Evolutionary conservation across 2,329 filamentous ascomycete genomes (phyloP).

Genomic region (Beauveria rudraprayagi): DNA sequence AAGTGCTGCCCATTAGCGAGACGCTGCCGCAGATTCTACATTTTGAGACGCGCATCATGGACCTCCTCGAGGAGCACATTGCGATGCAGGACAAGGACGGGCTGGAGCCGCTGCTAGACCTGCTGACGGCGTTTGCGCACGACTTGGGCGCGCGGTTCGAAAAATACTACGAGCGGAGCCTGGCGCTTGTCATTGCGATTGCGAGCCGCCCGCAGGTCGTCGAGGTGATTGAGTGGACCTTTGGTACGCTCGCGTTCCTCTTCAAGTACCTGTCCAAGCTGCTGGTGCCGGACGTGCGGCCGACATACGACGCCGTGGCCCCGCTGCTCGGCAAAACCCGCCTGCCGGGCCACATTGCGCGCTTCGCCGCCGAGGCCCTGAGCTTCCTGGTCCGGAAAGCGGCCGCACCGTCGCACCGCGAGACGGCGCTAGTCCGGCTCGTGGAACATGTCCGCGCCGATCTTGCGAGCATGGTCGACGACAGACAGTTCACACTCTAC

Average conservation of each 20-base stretch:
- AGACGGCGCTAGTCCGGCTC: constrained; percentile 63
- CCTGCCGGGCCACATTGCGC: constrained; percentile 78
- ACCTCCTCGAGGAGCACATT: constrained; percentile 66
- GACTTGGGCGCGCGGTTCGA: constrained; percentile 84
- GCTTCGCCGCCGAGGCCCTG: constrained; percentile 90
- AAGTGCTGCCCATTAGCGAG: constrained; percentile 72
- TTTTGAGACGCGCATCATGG: constrained; percentile 80
- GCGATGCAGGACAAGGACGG: constrained; percentile 68
- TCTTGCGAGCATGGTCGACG: constrained; percentile 45
- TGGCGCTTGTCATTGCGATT: constrained; percentile 68
- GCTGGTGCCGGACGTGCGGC: constrained; percentile 74
- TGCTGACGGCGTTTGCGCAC: constrained; percentile 91
- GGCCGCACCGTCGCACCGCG: constrained; percentile 66
- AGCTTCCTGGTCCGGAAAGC: constrained; percentile 91
- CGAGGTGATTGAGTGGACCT: constrained; percentile 96
- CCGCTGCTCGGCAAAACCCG: constrained; percentile 75
- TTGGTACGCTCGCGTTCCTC: constrained; percentile 85
- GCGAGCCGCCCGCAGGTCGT: constrained; percentile 70
- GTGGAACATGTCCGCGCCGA: constrained; percentile 65
- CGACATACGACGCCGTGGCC: constrained; percentile 75
- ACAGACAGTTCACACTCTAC: constrained; percentile 59
- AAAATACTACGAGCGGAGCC: constrained; percentile 70
- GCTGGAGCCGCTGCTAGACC: constrained; percentile 75
- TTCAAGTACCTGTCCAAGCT: constrained; percentile 95
- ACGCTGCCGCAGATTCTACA: constrained; percentile 88